A percentile compares a stretch with the other conserved stretches of the same genome.
Evolutionary conservation across 2,329 filamentous ascomycete species (phyloP).

Genomic region (Colletotrichum camelliae): DNA sequence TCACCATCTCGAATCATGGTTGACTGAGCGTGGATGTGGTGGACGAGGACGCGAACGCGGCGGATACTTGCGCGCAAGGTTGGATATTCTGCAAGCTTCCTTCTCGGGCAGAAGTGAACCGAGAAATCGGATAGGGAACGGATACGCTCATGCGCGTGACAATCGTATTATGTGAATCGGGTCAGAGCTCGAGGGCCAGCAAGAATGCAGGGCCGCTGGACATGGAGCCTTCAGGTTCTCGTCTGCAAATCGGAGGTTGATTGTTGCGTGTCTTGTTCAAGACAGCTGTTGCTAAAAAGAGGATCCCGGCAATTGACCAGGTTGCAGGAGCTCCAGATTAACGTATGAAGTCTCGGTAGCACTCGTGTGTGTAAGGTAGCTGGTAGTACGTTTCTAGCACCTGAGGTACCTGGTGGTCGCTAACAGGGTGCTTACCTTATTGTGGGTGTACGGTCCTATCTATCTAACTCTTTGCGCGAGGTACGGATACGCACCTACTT

Average conservation of each 20-base stretch:
- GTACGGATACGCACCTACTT: background rate
- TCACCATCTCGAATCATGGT: conserved; percentile 20
- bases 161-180: background rate
- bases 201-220: background rate
- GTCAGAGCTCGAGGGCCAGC: background rate
- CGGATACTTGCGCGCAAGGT: background rate
- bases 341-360: background rate
- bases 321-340: conserved; percentile 5
- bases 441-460: background rate
- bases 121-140: background rate
- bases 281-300: conserved; percentile 8
- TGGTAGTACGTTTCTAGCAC: background rate
- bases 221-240: background rate
- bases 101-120: background rate
- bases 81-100: background rate
- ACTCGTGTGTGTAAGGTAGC: background rate
- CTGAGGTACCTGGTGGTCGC: background rate
- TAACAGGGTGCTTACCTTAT: background rate
- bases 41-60: background rate
- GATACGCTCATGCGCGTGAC: background rate
- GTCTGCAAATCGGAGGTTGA: background rate
- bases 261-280: conserved; percentile 12
- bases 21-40: background rate
- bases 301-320: conserved; percentile 16
- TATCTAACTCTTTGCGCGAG: background rate